Conservation (phyloP, 2,329 filamentous ascomycete genomes). For the Triangularia setosa region DNA sequence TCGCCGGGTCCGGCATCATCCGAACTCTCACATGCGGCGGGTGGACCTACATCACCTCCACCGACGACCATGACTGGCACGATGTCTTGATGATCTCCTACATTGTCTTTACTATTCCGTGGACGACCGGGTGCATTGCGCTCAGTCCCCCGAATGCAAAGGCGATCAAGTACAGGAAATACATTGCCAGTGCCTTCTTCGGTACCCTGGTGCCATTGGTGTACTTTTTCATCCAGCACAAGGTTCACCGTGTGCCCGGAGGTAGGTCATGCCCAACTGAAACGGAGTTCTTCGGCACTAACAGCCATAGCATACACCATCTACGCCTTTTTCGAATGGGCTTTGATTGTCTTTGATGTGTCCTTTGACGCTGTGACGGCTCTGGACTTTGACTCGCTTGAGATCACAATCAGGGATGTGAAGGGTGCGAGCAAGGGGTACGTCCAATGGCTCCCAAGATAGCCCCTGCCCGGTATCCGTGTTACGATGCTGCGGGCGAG, state of each 20-base stretch:
- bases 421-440: constrained; percentile 96
- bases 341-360: constrained; percentile 89
- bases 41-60: constrained; percentile 98
- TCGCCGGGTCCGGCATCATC: constrained; percentile 76
- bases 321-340: constrained; percentile 98
- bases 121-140: constrained; percentile 86
- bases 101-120: constrained; percentile 86
- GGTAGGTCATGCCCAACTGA: constrained; percentile 54
- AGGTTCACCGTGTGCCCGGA: constrained; percentile 88
- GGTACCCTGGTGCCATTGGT: constrained; percentile 83
- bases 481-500: constrained; percentile 4
- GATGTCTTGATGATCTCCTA: constrained; percentile 99
- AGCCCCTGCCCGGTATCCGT: constrained; percentile 37
- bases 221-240: constrained; percentile 98
- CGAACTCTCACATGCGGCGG: constrained; percentile 92
- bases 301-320: constrained; percentile 76
- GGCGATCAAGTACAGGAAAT: constrained; percentile 85
- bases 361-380: constrained; percentile 94
- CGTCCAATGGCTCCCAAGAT: constrained; percentile 92
- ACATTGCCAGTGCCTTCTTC: constrained; percentile 80
- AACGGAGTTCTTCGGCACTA: background rate
- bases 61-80: constrained; percentile 97
- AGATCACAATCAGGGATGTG: constrained; percentile 82
- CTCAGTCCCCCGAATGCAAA: constrained; percentile 79
- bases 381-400: constrained; percentile 84